Evolutionary conservation across 2,329 filamentous ascomycete species (phyloP).

Genomic region (Biscogniauxia mediterranea): DNA sequence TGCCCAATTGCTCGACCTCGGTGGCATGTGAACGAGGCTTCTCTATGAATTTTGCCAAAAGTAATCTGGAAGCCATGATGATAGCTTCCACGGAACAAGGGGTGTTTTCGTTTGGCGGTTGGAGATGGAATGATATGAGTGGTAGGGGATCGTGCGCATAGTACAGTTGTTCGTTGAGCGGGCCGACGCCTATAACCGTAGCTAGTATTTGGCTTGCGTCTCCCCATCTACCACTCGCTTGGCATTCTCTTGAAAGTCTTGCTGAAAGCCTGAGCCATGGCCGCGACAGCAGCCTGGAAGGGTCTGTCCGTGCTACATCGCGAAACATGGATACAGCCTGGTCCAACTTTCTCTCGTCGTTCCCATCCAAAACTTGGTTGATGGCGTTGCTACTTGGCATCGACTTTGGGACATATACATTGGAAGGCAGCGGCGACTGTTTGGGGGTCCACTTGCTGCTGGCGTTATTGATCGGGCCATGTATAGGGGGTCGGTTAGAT

Average conservation of each 20-base stretch:
- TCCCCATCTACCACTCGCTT: slow-evolving; percentile 28
- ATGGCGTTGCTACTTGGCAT: neutral
- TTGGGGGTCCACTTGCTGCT: neutral
- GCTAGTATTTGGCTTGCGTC: slow-evolving; percentile 34
- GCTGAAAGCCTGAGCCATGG: slow-evolving; percentile 29
- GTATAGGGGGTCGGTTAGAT: neutral
- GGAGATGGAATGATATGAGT: slow-evolving; percentile 33
- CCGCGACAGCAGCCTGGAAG: slow-evolving; percentile 8
- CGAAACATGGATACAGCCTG: slow-evolving; percentile 23
- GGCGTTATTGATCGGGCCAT: neutral
- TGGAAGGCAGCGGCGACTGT: neutral
- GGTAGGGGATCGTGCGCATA: slow-evolving; percentile 36
- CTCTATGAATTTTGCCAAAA: slow-evolving; percentile 30
- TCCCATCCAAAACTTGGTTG: slow-evolving; percentile 7
- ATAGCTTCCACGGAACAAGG: slow-evolving; percentile 13
- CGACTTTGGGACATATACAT: neutral
- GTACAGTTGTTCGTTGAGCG: slow-evolving; percentile 35
- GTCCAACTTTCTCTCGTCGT: slow-evolving; percentile 20
- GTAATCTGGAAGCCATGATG: slow-evolving; percentile 30
- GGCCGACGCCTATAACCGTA: slow-evolving; percentile 24
- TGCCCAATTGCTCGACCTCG: slow-evolving; percentile 24
- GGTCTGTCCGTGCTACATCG: slow-evolving; percentile 4
- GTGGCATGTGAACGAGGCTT: slow-evolving; percentile 9
- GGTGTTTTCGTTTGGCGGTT: slow-evolving; percentile 9
- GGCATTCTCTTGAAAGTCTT: slow-evolving; percentile 35